Evolutionary conservation across 768 basidiomycete genomes (phyloP).

Genomic region (Favolaschia claudopus): DNA sequence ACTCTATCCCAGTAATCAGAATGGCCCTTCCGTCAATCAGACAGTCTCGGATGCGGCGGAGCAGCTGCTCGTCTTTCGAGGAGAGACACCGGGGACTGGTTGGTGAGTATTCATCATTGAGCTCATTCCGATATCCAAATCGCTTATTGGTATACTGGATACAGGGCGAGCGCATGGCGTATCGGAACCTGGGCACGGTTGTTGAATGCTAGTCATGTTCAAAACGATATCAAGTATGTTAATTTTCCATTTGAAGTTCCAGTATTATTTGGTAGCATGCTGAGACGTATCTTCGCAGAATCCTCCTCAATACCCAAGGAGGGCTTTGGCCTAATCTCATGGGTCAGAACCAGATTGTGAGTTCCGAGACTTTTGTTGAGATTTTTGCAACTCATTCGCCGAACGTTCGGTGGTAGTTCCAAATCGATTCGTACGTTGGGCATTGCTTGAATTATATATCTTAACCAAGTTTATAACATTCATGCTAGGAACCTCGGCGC

Average conservation of each 20-base stretch:
- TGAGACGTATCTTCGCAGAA: background rate
- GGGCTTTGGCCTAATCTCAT: constrained; percentile 19
- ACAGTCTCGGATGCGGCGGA: constrained; percentile 24
- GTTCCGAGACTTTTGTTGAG: background rate
- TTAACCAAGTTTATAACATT: background rate
- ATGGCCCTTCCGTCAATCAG: constrained; percentile 20
- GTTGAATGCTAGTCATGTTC: constrained; percentile 3
- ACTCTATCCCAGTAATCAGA: constrained; percentile 23
- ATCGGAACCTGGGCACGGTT: constrained; percentile 24
- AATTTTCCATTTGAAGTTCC: too few relatives aligned
- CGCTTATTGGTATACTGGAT: background rate
- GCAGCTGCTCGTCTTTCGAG: constrained; percentile 15
- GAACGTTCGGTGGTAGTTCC: background rate
- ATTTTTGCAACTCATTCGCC: background rate
- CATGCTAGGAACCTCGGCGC: constrained; percentile 9
- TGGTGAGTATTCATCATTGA: constrained; percentile 6
- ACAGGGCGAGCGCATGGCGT: constrained; percentile 24
- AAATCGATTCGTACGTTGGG: constrained; percentile 20
- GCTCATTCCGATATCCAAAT: too few relatives aligned
- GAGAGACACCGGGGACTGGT: constrained; percentile 21
- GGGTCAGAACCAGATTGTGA: constrained; percentile 8
- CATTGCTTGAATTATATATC: background rate
- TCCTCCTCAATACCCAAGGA: constrained; percentile 5
- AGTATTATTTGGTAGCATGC: background rate
- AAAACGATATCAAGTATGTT: constrained; percentile 13